These are phyloP conservation scores for Kwoniella botswanensis DNA, from an alignment of 768 basidiomycete genomes.

Conservation along the genomic window DNA sequence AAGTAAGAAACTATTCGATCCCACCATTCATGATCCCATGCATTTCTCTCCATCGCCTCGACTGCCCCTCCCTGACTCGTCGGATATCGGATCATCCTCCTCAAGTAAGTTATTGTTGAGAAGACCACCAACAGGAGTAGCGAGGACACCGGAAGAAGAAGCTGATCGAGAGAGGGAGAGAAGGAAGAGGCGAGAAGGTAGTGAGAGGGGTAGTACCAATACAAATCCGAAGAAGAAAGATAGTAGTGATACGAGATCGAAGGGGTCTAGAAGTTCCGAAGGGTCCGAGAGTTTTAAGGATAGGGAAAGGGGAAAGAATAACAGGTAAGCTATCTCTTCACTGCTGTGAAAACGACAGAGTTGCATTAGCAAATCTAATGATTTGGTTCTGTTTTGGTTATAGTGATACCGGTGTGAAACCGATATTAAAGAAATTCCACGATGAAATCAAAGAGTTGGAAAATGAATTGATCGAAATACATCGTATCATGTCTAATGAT, in stretches of 20 bases:
- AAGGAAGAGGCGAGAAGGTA: conserved; percentile 55
- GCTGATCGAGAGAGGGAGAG: conserved; percentile 56
- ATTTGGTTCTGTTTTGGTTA: conserved; percentile 62
- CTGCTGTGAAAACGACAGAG: background rate
- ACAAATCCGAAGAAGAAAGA: conserved; percentile 36
- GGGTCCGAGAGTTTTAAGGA: conserved; percentile 59
- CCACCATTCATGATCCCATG: conserved; percentile 86
- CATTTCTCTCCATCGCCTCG: conserved; percentile 65
- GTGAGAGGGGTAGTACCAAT: conserved; percentile 50
- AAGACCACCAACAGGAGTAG: conserved; percentile 15
- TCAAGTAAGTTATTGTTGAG: conserved; percentile 20
- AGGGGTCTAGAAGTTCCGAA: conserved; percentile 55
- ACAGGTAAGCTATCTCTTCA: conserved; percentile 45
- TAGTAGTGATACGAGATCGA: conserved; percentile 39
- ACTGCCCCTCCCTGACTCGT: conserved; percentile 14
- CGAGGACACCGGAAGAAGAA: conserved; percentile 47
- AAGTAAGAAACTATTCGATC: conserved; percentile 64
- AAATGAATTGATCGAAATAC: conserved; percentile 74
- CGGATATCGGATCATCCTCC: conserved; percentile 10
- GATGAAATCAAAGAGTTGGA: conserved; percentile 81
- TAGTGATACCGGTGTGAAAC: conserved; percentile 61
- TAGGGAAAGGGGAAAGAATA: conserved; percentile 57
- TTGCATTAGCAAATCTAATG: conserved; percentile 3
- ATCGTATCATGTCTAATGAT: conserved; percentile 71
- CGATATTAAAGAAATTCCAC: conserved; percentile 65